Conservation (phyloP, 1,284 basidiomycete genomes). For the Rhodotorula sp. region DNA sequence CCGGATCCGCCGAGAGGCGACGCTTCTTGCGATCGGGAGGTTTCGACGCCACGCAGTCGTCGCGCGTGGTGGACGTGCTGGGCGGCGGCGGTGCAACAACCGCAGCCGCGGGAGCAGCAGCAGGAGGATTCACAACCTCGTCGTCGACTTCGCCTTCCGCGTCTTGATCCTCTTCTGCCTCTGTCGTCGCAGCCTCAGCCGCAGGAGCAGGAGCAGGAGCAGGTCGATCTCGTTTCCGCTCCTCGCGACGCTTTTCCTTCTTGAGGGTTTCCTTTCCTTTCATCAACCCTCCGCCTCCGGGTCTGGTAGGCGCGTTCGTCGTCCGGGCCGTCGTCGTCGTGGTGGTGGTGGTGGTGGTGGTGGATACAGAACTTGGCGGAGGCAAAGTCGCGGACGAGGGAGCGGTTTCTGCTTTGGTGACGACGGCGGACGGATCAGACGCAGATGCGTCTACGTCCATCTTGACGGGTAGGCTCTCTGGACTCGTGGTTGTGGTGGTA, state of each 20-base stretch:
- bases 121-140: background rate
- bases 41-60: no score
- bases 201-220: no score
- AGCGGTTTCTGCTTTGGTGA: no score
- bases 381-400: no score
- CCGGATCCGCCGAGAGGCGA: no score
- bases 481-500: background rate
- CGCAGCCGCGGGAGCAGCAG: background rate
- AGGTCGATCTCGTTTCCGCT: background rate
- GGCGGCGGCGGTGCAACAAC: no score
- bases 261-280: conserved; percentile 36
- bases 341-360: no score
- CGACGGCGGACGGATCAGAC: no score
- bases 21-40: no score
- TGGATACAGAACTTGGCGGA: no score
- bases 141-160: background rate
- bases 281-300: conserved; percentile 29
- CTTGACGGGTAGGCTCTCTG: background rate
- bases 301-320: background rate
- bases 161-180: background rate
- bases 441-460: background rate
- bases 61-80: no score
- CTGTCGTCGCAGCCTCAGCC: background rate
- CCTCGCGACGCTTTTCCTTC: conserved; percentile 27
- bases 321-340: no score